Evolutionary conservation across 805 yeast genomes (phyloP).

Genomic region (Maudiozyma saulgeensis): DNA sequence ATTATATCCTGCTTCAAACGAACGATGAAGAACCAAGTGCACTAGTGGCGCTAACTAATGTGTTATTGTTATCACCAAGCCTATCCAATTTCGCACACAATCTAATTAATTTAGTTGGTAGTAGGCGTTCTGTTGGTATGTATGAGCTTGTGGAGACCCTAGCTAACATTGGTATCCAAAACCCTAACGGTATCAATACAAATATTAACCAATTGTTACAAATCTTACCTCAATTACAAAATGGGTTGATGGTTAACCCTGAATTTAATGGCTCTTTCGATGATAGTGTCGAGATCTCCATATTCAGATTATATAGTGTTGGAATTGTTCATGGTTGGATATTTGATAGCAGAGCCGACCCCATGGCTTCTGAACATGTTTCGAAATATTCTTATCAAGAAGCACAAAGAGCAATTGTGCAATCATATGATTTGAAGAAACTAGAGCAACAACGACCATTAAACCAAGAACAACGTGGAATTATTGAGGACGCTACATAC

Average conservation of each 20-base stretch:
- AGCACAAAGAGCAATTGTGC: slow-evolving; percentile 48
- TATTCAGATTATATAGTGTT: slow-evolving; percentile 52
- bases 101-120: slow-evolving; percentile 27
- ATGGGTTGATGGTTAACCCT: slow-evolving; percentile 69
- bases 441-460: slow-evolving; percentile 20
- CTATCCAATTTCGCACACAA: slow-evolving; percentile 3
- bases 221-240: slow-evolving; percentile 51
- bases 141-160: slow-evolving; percentile 39
- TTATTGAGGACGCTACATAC: slow-evolving; percentile 28
- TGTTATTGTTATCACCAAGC: slow-evolving; percentile 45
- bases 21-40: slow-evolving; percentile 77
- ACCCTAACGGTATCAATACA: slow-evolving; percentile 20
- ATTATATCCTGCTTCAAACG: slow-evolving; percentile 52
- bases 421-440: slow-evolving; percentile 32
- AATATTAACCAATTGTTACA: slow-evolving; percentile 39
- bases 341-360: slow-evolving; percentile 34
- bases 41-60: slow-evolving; percentile 64
- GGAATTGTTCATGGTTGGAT: slow-evolving; percentile 81
- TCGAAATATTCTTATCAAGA: slow-evolving; percentile 45
- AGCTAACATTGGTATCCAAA: slow-evolving; percentile 37
- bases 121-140: slow-evolving; percentile 28
- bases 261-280: slow-evolving; percentile 53
- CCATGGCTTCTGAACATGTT: slow-evolving; percentile 29
- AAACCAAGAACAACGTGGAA: slow-evolving; percentile 14
- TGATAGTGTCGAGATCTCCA: slow-evolving; percentile 41